Conservation (phyloP, 495 filamentous ascomycete species). For the Penicillium lagena region DNA sequence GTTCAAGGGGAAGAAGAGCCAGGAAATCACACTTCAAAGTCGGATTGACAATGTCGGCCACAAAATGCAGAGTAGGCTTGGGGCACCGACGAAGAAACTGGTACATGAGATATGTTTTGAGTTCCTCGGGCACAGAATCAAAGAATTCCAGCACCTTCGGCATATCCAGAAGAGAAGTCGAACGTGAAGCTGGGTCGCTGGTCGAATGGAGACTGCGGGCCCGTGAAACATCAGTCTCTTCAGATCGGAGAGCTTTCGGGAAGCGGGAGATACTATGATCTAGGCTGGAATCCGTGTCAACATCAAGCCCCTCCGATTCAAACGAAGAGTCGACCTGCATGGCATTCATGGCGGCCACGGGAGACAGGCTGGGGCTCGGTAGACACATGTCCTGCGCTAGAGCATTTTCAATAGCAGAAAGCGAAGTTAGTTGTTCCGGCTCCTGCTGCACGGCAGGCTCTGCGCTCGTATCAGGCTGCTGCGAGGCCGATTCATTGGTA, state of each 20-base stretch:
- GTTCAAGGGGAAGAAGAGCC: constrained; percentile 72
- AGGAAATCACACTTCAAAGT: constrained; percentile 95
- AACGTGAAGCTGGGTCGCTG: neutral
- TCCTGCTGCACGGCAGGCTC: constrained; percentile 16
- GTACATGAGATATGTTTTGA: constrained; percentile 94
- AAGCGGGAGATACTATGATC: constrained; percentile 28
- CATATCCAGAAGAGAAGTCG: constrained; percentile 61
- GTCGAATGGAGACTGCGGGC: neutral
- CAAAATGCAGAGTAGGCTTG: constrained; percentile 83
- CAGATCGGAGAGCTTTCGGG: constrained; percentile 13
- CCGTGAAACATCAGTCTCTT: constrained; percentile 8
- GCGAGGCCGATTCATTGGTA: constrained; percentile 8
- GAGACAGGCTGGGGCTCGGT: constrained; percentile 90
- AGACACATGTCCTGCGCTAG: constrained; percentile 82
- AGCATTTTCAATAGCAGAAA: constrained; percentile 46
- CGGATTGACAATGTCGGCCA: constrained; percentile 90
- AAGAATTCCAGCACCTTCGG: constrained; percentile 83
- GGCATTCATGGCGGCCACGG: constrained; percentile 73
- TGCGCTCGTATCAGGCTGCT: constrained; percentile 12
- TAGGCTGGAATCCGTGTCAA: constrained; percentile 40
- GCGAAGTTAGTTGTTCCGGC: constrained; percentile 17
- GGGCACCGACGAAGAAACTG: constrained; percentile 85
- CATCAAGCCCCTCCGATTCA: constrained; percentile 37
- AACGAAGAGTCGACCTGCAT: constrained; percentile 41
- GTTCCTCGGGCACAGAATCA: constrained; percentile 76